Evolutionary conservation across 352 stramenopile genomes (phyloP), one percentile per base, ranked within the genome.

Genomic region (Globisporangium emineosum): DNA sequence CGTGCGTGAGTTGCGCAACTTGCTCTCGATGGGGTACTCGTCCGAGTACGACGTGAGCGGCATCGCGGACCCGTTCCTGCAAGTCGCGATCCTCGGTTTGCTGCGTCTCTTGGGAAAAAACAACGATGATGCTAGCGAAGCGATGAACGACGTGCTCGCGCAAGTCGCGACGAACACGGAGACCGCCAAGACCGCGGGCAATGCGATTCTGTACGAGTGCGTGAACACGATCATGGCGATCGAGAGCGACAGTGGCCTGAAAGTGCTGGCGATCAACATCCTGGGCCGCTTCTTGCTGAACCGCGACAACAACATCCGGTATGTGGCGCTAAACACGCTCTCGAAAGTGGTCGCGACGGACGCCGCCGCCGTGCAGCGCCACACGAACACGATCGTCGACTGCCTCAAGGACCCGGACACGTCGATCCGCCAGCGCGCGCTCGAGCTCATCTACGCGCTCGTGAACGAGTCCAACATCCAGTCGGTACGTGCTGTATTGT

Each of bases 161-260:
- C 96, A 99, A 83, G 97, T 99, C 37, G 98, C 97, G n/a, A 99
- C 97, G n/a, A 99, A 99, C 81, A 99, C 97, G 12, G 97, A 99
- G 74, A 99, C 97, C 9, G 94, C 95, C 43, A 99, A 99, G 75
- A 99, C 98, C 72, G 94, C 98, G n/a, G 98, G 97, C 35, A 99
- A 99, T 77, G 97, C 95, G 21, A 97, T 98, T 51, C 78, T 99
- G 63, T 99, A 99, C 78, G 97, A 99, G 79, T 99, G 97, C 69
- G 98, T 99, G 27, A 93, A 98, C 64, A 99, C 97, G 5, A 99
- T 99, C 73, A 99, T 99, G 96, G 85, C 86, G 17, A 97, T 99
- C 54, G 95, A 99, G 73, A 98, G 89, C 72, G 97, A 99, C 75
- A 97, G 94, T 62, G 94, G 96, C 12, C 87, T 99, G 5, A 88